Percentiles rank a stretch among this genome's conserved stretches.
Evolutionary conservation across 2,329 filamentous ascomycete species (phyloP).

Genomic region (Epichloe festucae): DNA sequence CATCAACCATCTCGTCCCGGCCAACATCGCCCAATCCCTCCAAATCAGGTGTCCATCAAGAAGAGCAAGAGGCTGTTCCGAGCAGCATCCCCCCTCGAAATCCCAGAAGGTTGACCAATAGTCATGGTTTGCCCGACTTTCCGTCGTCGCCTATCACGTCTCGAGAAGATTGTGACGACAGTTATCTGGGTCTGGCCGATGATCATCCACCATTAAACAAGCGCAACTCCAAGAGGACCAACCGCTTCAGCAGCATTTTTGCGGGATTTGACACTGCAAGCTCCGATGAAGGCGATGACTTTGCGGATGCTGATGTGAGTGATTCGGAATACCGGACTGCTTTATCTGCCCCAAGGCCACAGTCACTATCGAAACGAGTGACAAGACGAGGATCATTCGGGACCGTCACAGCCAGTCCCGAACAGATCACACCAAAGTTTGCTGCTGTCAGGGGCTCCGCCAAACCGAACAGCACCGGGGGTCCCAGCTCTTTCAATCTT

Average conservation of each 20-base stretch:
- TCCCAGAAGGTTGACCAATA: conserved; percentile 39
- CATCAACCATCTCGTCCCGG: conserved; percentile 56
- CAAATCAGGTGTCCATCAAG: conserved; percentile 6
- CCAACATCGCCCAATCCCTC: conserved; percentile 40
- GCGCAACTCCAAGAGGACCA: conserved; percentile 45
- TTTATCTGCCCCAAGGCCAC: conserved; percentile 48
- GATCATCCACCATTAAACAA: conserved; percentile 56
- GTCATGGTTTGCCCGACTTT: conserved; percentile 33
- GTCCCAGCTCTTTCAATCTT: conserved; percentile 31
- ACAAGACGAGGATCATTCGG: conserved; percentile 30
- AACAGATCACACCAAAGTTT: conserved; percentile 22
- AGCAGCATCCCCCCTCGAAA: conserved; percentile 47
- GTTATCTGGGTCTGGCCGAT: conserved; percentile 70
- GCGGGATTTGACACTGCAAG: conserved; percentile 67
- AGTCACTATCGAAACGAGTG: conserved; percentile 22
- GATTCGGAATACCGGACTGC: conserved; percentile 57
- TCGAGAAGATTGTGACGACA: conserved; percentile 37
- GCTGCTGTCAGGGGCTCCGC: conserved; percentile 14
- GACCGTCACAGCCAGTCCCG: conserved; percentile 28
- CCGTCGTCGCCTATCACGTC: conserved; percentile 33
- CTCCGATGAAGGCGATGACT: conserved; percentile 53
- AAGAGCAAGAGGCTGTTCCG: conserved; percentile 36
- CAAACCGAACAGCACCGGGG: conserved; percentile 27
- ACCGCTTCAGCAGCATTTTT: conserved; percentile 73
- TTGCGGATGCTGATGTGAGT: conserved; percentile 46